Percentiles rank a stretch among this genome's conserved stretches.
Evolutionary conservation across 2,329 filamentous ascomycete species (phyloP).

Genomic region (Aspergillus ochraceus): DNA sequence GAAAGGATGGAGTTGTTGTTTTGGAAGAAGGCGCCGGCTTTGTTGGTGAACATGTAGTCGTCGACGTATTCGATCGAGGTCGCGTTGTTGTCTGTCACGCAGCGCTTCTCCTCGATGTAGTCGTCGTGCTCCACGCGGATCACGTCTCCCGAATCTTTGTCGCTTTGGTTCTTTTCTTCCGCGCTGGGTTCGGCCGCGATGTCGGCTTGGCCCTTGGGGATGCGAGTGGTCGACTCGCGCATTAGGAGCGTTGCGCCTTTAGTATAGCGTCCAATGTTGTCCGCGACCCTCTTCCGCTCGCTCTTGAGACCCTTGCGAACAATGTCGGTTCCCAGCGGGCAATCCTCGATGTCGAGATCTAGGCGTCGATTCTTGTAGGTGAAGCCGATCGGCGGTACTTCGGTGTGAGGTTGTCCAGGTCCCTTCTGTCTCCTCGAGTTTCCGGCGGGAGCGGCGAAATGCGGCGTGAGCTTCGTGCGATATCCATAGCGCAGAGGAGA

Average conservation of each 20-base stretch:
- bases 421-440: constrained; percentile 49
- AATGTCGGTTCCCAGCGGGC: constrained; percentile 87
- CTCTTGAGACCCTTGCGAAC: constrained; percentile 75
- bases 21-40: constrained; percentile 94
- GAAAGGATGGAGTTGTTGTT: constrained; percentile 99
- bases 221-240: constrained; percentile 77
- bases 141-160: constrained; percentile 41
- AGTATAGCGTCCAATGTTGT: constrained; percentile 69
- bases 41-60: constrained; percentile 82
- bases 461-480: constrained; percentile 93
- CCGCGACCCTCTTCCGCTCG: constrained; percentile 73
- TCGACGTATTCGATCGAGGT: constrained; percentile 86
- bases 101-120: constrained; percentile 78
- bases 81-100: constrained; percentile 81
- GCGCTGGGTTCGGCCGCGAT: constrained; percentile 23
- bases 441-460: constrained; percentile 78
- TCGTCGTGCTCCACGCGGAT: constrained; percentile 58
- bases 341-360: constrained; percentile 95
- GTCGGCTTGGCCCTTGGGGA: constrained; percentile 25
- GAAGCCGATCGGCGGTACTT: constrained; percentile 82
- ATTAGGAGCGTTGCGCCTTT: constrained; percentile 85
- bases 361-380: constrained; percentile 77
- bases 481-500: constrained; percentile 91
- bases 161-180: constrained; percentile 24
- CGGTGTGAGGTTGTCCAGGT: constrained; percentile 46